Evolutionary conservation across 2,329 filamentous ascomycete genomes (phyloP).

Genomic region (Venturia oleaginea): DNA sequence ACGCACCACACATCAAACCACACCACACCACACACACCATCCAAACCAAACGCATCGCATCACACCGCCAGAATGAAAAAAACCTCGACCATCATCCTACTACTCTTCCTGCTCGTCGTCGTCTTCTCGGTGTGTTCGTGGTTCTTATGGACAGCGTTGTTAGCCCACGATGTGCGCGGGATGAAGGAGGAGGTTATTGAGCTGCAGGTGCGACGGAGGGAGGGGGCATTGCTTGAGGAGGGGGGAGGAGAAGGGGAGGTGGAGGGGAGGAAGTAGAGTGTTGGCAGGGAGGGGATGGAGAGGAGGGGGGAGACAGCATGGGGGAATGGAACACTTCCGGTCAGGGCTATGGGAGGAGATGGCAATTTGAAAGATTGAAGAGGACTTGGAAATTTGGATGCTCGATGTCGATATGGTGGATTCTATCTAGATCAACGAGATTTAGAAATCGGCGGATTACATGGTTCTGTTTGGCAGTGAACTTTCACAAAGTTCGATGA

Average conservation of each 20-base stretch:
- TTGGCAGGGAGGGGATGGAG: background rate
- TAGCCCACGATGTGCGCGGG: background rate
- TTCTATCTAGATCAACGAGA: too few relatives aligned
- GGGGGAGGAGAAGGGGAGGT: background rate
- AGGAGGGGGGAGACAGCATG: background rate
- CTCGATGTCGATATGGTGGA: too few relatives aligned
- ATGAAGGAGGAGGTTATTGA: background rate
- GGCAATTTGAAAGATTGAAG: background rate
- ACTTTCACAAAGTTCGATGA: background rate
- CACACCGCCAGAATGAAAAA: background rate
- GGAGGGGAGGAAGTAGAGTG: background rate
- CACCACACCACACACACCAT: background rate
- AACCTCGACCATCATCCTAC: background rate
- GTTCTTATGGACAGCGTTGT: background rate
- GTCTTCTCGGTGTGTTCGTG: background rate
- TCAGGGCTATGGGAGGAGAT: too few relatives aligned
- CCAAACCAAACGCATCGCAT: background rate
- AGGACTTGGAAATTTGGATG: background rate
- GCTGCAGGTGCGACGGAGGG: background rate
- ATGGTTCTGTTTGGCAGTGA: background rate
- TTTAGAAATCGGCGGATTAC: background rate
- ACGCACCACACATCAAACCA: background rate
- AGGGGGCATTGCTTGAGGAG: background rate
- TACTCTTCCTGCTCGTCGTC: conserved; percentile 1
- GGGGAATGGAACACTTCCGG: background rate